A percentile compares a stretch with the other conserved stretches of the same genome.
Evolutionary conservation across 1,284 basidiomycete genomes (phyloP).

Genomic region (Cutaneotrichosporon sp.): DNA sequence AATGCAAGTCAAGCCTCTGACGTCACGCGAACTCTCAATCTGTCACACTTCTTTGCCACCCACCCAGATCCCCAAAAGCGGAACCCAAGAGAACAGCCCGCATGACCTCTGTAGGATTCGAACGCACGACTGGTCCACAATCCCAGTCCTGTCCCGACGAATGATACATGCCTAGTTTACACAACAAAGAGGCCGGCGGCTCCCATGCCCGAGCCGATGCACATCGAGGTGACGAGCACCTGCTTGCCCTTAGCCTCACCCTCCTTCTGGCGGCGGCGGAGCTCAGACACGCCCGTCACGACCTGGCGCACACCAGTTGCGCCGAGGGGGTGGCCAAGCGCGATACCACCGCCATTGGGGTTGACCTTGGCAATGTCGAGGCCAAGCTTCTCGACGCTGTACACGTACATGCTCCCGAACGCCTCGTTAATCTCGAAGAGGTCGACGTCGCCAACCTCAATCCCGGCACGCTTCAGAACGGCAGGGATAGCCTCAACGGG

Average conservation of each 20-base stretch:
- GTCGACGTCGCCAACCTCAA: conserved; percentile 71
- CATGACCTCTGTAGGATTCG: too few species aligned
- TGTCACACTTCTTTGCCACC: not conserved
- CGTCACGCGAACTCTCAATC: not conserved
- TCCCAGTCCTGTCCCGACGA: not conserved
- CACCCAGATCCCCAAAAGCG: not conserved
- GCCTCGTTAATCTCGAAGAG: conserved; percentile 86
- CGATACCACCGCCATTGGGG: conserved; percentile 67
- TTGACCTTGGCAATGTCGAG: conserved; percentile 76
- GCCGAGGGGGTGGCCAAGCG: conserved; percentile 29
- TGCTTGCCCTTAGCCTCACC: conserved; percentile 16
- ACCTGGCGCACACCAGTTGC: conserved; percentile 35
- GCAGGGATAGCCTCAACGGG: conserved; percentile 68
- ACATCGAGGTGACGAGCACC: conserved; percentile 35
- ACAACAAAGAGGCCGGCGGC: conserved; percentile 32
- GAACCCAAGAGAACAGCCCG: too few species aligned
- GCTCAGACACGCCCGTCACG: conserved; percentile 34
- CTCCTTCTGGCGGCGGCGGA: conserved; percentile 30
- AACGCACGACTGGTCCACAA: too few species aligned
- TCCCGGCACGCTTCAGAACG: conserved; percentile 64
- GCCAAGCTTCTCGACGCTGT: conserved; percentile 68
- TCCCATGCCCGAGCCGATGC: conserved; percentile 33
- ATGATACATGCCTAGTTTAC: conserved; percentile 16
- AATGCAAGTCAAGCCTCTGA: not conserved
- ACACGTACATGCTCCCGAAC: conserved; percentile 80